These are phyloP conservation scores for Daucus carota DNA, from an alignment of 129 eudicot genomes.

Conservation along the genomic window DH1_v3.0 NC_030383.2:49820501-49821000, in stretches of 20 bases:
- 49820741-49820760: background rate
- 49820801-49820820: background rate
- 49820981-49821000: background rate
- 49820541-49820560: too few relatives aligned
- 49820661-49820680: too few relatives aligned
- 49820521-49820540: too few relatives aligned
- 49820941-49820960: background rate
- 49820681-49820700: too few relatives aligned
- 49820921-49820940: background rate
- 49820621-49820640: too few relatives aligned
- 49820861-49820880: background rate
- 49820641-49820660: too few relatives aligned
- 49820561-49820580: too few relatives aligned
- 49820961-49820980: background rate
- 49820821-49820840: background rate
- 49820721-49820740: too few relatives aligned
- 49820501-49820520: too few relatives aligned
- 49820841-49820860: background rate
- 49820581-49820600: too few relatives aligned
- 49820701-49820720: too few relatives aligned
- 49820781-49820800: background rate
- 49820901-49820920: background rate
- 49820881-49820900: constrained; percentile 1
- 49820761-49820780: background rate
- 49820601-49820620: too few relatives aligned